phyloP scores from a whole-genome alignment of 257 asterid species.

The Schizonepeta tenuifolia region DNA sequence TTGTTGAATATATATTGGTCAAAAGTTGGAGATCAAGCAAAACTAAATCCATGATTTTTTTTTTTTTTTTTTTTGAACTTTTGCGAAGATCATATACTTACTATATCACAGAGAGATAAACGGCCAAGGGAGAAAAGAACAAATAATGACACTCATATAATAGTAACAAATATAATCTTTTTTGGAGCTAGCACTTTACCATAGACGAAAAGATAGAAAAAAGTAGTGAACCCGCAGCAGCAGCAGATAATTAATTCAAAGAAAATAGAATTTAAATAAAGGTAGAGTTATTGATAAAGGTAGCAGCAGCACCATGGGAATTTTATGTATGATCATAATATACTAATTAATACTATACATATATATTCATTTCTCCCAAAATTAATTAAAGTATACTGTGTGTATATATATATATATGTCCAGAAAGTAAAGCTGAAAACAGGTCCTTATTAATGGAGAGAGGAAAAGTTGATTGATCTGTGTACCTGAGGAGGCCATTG shows the following conservation, averaged over 20 bases:
- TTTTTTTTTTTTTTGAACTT: too few relatives aligned
- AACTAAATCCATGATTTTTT: not conserved
- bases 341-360: too few relatives aligned
- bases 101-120: not conserved
- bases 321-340: too few relatives aligned
- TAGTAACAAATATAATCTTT: slow-evolving; percentile 36
- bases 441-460: slow-evolving; percentile 1
- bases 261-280: not conserved
- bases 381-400: too few relatives aligned
- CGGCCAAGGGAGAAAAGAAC: slow-evolving; percentile 14
- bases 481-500: slow-evolving; percentile 92
- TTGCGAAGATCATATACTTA: too few relatives aligned
- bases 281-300: not conserved
- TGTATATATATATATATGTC: too few relatives aligned
- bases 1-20: too few relatives aligned
- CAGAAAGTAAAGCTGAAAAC: slow-evolving; percentile 3
- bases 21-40: not conserved
- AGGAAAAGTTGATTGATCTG: slow-evolving; percentile 31
- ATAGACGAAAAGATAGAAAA: not conserved
- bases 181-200: slow-evolving; percentile 8
- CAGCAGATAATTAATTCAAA: not conserved
- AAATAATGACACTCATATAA: not conserved
- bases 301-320: too few relatives aligned
- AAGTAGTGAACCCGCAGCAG: too few relatives aligned
- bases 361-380: too few relatives aligned